These are phyloP conservation scores for Apiospora hydei DNA, from an alignment of 2,329 filamentous ascomycete genomes.

Conservation along the genomic window DNA sequence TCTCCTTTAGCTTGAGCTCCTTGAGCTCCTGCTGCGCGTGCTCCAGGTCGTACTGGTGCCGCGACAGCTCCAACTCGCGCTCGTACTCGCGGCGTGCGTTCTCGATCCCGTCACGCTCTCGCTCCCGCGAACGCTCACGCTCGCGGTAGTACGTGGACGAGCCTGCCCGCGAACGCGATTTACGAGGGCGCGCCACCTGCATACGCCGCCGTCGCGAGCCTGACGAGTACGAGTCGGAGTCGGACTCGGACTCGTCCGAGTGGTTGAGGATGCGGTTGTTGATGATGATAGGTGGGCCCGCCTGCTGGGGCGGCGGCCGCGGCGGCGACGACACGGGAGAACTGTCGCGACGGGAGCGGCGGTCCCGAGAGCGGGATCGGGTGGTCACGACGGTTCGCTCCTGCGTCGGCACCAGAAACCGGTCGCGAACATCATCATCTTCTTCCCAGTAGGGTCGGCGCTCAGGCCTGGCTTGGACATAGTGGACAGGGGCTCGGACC, in stretches of 20 bases:
- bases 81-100: slow-evolving; percentile 44
- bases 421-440: slow-evolving; percentile 41
- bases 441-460: slow-evolving; percentile 49
- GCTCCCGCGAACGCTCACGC: slow-evolving; percentile 38
- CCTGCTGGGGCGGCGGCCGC: slow-evolving; percentile 40
- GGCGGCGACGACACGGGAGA: slow-evolving; percentile 40
- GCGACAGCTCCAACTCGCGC: slow-evolving; percentile 45
- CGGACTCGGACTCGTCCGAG: slow-evolving; percentile 46
- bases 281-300: slow-evolving; percentile 58
- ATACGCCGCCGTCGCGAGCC: slow-evolving; percentile 34
- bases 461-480: slow-evolving; percentile 34
- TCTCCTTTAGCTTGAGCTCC: slow-evolving; percentile 50
- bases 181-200: slow-evolving; percentile 39
- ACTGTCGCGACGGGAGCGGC: slow-evolving; percentile 47
- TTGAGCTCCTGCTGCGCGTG: slow-evolving; percentile 46
- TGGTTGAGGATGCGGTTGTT: slow-evolving; percentile 63
- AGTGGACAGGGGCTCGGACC: slow-evolving; percentile 27
- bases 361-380: slow-evolving; percentile 54
- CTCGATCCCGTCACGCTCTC: slow-evolving; percentile 33
- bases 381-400: slow-evolving; percentile 56
- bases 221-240: slow-evolving; percentile 35
- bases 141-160: slow-evolving; percentile 37
- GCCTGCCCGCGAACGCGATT: slow-evolving; percentile 45
- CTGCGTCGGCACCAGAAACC: slow-evolving; percentile 51
- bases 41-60: slow-evolving; percentile 50